Percentiles rank a stretch among this genome's conserved stretches.
phyloP scores from a whole-genome alignment of 495 filamentous ascomycete species.

The Xylaria venustula region DNA sequence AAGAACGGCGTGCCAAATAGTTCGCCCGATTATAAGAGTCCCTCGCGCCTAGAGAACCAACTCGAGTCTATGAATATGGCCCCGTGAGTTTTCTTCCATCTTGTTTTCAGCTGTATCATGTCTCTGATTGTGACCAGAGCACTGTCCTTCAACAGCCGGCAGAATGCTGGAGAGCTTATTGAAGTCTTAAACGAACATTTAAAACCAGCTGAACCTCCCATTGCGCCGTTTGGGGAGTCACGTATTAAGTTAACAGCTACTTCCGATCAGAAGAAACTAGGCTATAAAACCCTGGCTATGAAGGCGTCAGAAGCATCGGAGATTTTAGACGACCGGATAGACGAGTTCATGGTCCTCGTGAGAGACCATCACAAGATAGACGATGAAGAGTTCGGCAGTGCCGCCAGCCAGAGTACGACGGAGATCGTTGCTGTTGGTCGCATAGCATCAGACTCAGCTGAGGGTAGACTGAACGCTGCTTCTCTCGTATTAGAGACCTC shows the following conservation, averaged over 20 bases:
- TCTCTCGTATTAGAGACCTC: constrained; percentile 88
- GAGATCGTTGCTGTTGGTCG: constrained; percentile 89
- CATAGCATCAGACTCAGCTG: constrained; percentile 80
- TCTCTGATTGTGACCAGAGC: constrained; percentile 26
- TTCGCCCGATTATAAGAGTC: constrained; percentile 46
- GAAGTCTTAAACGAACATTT: constrained; percentile 83
- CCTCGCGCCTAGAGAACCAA: constrained; percentile 41
- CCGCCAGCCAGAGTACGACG: constrained; percentile 75
- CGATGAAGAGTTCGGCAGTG: constrained; percentile 82
- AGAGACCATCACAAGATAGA: constrained; percentile 72
- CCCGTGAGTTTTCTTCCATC: constrained; percentile 27
- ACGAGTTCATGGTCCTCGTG: constrained; percentile 74
- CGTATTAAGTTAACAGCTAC: constrained; percentile 80
- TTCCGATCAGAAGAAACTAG: constrained; percentile 84
- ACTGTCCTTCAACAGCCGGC: constrained; percentile 66
- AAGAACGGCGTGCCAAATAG: constrained; percentile 43
- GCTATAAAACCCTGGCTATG: constrained; percentile 90
- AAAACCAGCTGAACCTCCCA: constrained; percentile 62
- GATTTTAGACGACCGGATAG: constrained; percentile 91
- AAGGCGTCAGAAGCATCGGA: constrained; percentile 88
- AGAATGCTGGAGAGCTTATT: constrained; percentile 72
- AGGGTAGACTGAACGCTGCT: constrained; percentile 78
- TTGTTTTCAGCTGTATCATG: background rate
- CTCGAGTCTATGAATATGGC: constrained; percentile 37
- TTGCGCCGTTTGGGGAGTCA: constrained; percentile 68